Base-by-base conservation (phyloP, 2,329 filamentous ascomycete genomes). In the Dothistroma pini region DNA sequence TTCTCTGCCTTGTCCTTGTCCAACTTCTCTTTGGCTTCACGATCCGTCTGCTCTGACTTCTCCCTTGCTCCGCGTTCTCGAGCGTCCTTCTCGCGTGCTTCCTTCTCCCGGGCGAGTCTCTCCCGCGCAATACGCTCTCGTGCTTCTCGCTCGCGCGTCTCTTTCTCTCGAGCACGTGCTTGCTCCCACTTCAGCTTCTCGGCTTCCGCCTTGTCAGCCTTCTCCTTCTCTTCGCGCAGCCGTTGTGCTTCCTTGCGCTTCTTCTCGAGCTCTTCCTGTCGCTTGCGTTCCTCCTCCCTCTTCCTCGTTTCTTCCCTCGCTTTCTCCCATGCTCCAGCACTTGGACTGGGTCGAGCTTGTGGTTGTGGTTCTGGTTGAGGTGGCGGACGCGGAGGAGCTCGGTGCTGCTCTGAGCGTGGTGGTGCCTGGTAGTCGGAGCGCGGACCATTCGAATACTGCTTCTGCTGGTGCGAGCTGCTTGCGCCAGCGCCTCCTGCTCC, bases 301-400 rank as follows among this genome's bases (percentile, higher is more conserved):
- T 79, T 83, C 49, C 83, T 79, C 21, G 83, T 88, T 66, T 89
- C 87, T 69, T 90, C 87, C 57, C 87, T 80, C 3, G 86, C 87
- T 71, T 85, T 88, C 67, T 89, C 86, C 87, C 87, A 89, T 0
- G 79, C 61, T 61, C 67, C 67, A 9, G 68, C 59, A 29, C 63
- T 66, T 8, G 69, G 61, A 34, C 65, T 70, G 8, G 66, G 67
- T 38, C 57, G 62, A 22, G 69, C 59, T 48, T 67, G 63, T 9
- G 68, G 65, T 35, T 65, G 57, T 21, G 68, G 66, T 56, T 70
- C 54, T 19, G 65, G 66, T 31, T 63, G 54, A 10, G 69, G 67
- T 49, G 64, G 65, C 48, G 60, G 62, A 57, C 60, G 63, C 51
- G 68, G 57, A 51, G 58, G 55, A 21, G 58, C 61, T 19, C n/a